Percentiles rank a stretch among this genome's conserved stretches.
These are phyloP conservation scores for Artemisia annua DNA, from an alignment of 129 eudicot species.

Conservation along the genomic window DNA sequence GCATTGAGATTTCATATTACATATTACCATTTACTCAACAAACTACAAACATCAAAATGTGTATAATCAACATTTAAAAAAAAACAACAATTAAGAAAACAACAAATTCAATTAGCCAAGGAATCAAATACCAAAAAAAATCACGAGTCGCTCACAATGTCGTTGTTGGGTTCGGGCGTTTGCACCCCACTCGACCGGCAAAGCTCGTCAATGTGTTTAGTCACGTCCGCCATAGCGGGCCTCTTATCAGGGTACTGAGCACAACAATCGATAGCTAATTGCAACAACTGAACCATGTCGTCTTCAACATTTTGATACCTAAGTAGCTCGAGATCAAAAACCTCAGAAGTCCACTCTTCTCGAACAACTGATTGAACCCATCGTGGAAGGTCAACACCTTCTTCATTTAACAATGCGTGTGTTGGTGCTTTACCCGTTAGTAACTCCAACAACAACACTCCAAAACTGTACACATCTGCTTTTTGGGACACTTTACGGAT, in stretches of 20 bases:
- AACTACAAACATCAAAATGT: constrained; percentile 30
- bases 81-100: constrained; percentile 24
- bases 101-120: constrained; percentile 33
- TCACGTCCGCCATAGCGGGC: constrained; percentile 67
- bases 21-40: constrained; percentile 42
- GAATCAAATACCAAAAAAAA: constrained; percentile 21
- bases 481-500: constrained; percentile 68
- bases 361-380: constrained; percentile 93
- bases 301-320: constrained; percentile 86
- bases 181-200: constrained; percentile 42
- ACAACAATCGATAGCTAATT: constrained; percentile 76
- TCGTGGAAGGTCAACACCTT: constrained; percentile 87
- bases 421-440: constrained; percentile 86
- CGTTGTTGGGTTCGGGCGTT: constrained; percentile 34
- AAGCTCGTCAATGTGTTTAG: constrained; percentile 52
- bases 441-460: constrained; percentile 72
- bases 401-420: constrained; percentile 66
- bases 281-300: constrained; percentile 86
- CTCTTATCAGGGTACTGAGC: constrained; percentile 79
- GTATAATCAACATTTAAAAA: constrained; percentile 32
- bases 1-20: constrained; percentile 32
- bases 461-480: constrained; percentile 86
- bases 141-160: constrained; percentile 38
- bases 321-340: constrained; percentile 76
- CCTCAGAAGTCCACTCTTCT: constrained; percentile 87